Base-by-base conservation (phyloP, 2,329 filamentous ascomycete genomes). In the Magnaporthiopsis incrustans region DNA sequence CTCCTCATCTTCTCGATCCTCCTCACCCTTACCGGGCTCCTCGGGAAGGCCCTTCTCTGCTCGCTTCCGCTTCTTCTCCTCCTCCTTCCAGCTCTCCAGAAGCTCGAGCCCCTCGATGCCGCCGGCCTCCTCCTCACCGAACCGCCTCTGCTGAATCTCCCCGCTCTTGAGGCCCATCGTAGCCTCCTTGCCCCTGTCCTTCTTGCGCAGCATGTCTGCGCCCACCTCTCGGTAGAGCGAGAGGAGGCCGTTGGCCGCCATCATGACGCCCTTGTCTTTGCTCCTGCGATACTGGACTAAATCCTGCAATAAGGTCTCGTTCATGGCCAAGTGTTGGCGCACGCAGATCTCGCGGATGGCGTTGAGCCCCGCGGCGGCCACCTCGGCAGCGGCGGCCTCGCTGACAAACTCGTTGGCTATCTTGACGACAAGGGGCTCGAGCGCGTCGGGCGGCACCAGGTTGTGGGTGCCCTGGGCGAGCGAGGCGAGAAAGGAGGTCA, bases 341-440 rank as follows among this genome's bases (percentile, higher is more conserved):
- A 88, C 89, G 75, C 94, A 97, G 32, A 99, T 91, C 73, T 99
- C 95, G 62, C 95, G 87, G 68, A 99, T 98, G 18, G 92, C 90
- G 74, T 98, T 97, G 64, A 99, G 82, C 72, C 94, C 95, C 5
- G 95, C 94, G 4, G 93, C 89, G 0, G 91, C 91, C 35, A 99
- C 94, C 75, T 98, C 93, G 4, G 90, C 85, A 0, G 95, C 93
- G 0, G 93, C 88, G 1, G 92, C 95, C 77, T 99, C 95, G 0
- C 92, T 97, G 2, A 99, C 94, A 72, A 99, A 99, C 74, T 99
- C 95, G 72, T 98, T 97, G 38, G 95, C 94, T 70, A 99, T 98
- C 78, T 97, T 98, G 74, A 92, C 89, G 2, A 99, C 81, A 5
- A 98, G 79, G 0, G 95, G 94, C 74, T 98, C 93, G 14, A 99